Evolutionary conservation across 352 stramenopile species (phyloP).

Genomic region (Aphanomyces astaci): DNA sequence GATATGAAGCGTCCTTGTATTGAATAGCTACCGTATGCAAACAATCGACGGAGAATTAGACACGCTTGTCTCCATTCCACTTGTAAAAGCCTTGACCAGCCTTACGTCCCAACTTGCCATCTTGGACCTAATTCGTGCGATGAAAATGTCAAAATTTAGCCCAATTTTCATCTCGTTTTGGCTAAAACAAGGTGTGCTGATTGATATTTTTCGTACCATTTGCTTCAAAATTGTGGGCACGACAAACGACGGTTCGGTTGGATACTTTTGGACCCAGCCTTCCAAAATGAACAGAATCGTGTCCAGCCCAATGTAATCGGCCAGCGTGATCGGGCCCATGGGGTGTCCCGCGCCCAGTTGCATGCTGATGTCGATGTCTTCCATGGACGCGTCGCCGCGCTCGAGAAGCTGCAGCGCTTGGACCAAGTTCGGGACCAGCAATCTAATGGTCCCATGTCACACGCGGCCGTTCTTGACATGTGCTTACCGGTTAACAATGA

Average conservation of each 20-base stretch:
- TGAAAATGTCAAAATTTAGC: neutral
- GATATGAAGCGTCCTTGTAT: no score
- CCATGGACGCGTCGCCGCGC: conserved; percentile 87
- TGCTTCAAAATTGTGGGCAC: conserved; percentile 87
- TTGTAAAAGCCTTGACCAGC: conserved; percentile 96
- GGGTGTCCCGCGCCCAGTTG: conserved; percentile 95
- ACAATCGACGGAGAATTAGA: no score
- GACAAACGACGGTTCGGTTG: conserved; percentile 93
- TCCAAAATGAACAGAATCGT: conserved; percentile 94
- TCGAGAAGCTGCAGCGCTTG: conserved; percentile 93
- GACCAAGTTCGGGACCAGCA: conserved; percentile 67
- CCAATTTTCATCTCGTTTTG: no score
- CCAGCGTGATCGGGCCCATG: conserved; percentile 92
- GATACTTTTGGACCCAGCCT: conserved; percentile 94
- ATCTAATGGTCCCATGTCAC: conserved; percentile 5
- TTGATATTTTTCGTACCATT: conserved; percentile 90
- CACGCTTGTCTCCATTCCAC: conserved; percentile 77
- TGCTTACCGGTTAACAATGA: conserved; percentile 95
- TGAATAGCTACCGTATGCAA: no score
- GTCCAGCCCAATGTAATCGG: conserved; percentile 96
- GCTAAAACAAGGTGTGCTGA: no score
- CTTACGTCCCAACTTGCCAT: conserved; percentile 94
- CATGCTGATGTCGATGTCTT: conserved; percentile 98
- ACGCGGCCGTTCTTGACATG: conserved; percentile 33
- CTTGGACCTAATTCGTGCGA: conserved; percentile 24